These are phyloP conservation scores for Hyparrhenia diplandra DNA, from an alignment of 176 grass and related monocot genomes.

Conservation along the genomic window DNA sequence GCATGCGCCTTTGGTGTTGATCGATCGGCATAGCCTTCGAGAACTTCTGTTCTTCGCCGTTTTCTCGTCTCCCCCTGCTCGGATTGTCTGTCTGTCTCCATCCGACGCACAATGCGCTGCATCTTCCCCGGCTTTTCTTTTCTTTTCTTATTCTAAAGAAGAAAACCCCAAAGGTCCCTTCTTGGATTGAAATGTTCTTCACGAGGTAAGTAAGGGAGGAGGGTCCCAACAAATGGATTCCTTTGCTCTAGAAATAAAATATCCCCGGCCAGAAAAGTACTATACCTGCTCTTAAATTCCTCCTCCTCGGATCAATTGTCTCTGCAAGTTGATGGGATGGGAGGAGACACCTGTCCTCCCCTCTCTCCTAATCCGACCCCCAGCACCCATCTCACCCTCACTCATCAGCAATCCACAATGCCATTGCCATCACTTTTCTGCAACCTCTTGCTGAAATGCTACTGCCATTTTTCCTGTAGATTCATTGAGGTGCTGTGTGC, in stretches of 20 bases:
- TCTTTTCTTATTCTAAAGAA: neutral
- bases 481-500: neutral
- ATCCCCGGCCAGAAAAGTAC: neutral
- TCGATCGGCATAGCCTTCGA: neutral
- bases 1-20: neutral
- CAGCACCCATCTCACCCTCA: neutral
- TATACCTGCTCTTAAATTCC: neutral
- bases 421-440: neutral
- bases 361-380: neutral
- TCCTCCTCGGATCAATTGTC: slow-evolving; percentile 5
- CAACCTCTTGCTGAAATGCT: neutral
- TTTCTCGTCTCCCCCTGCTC: no score
- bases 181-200: neutral
- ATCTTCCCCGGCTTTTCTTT: neutral
- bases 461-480: neutral
- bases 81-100: no score
- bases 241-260: neutral
- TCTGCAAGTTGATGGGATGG: slow-evolving; percentile 22
- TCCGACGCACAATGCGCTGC: neutral
- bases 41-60: neutral
- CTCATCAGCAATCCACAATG: neutral
- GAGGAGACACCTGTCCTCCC: slow-evolving; percentile 12
- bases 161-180: slow-evolving; percentile 7
- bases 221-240: neutral
- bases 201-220: slow-evolving; percentile 2